These are phyloP conservation scores for Plasmodium ovale DNA, from an alignment of 169 alveolate species.

Conservation along the genomic window DNA sequence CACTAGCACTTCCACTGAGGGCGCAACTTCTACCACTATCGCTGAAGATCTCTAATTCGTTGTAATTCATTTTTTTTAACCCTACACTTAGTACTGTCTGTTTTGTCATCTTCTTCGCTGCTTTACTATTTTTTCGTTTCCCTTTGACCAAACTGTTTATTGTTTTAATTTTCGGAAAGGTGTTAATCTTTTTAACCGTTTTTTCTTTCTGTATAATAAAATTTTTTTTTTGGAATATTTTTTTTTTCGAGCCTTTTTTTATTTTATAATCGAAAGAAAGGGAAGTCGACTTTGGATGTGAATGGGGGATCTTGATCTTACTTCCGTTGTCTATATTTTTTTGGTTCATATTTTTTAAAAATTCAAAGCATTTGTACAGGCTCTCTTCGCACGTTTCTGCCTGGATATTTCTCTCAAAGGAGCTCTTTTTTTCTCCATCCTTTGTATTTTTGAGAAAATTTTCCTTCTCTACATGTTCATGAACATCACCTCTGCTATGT, in stretches of 20 bases:
- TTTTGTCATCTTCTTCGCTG: no score
- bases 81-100: no score
- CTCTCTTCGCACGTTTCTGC: slow-evolving; percentile 58
- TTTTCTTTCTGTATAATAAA: slow-evolving; percentile 9
- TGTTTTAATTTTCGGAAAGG: slow-evolving; percentile 1
- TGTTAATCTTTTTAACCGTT: slow-evolving; percentile 12
- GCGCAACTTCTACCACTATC: no score
- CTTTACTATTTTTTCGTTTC: neutral
- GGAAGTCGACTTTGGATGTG: slow-evolving; percentile 4
- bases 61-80: no score
- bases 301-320: neutral
- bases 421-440: neutral
- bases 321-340: slow-evolving; percentile 10
- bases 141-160: neutral
- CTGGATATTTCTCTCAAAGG: slow-evolving; percentile 18
- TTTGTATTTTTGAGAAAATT: neutral
- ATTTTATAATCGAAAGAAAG: slow-evolving; percentile 18
- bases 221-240: slow-evolving; percentile 21
- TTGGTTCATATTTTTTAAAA: slow-evolving; percentile 59
- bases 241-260: slow-evolving; percentile 32
- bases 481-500: neutral
- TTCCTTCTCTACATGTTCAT: neutral
- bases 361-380: slow-evolving; percentile 59
- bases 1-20: no score
- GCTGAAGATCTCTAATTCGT: no score